Base-by-base conservation (phyloP, 352 stramenopile species). In the Blastocystis hominis region DNA sequence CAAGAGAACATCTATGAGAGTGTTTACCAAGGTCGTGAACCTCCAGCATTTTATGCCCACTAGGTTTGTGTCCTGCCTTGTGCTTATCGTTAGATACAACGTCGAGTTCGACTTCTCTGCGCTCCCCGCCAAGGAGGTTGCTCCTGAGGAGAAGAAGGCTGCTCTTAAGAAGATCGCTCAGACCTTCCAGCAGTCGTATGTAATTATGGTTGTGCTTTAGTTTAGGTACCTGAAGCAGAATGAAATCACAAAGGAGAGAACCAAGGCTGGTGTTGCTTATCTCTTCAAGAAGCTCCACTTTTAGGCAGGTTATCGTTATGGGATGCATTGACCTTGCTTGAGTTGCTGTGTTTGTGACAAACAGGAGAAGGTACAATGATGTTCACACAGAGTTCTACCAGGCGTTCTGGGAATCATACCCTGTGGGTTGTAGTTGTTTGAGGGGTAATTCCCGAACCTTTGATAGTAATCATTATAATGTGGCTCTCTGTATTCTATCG, bases 21-120 rank as follows among this genome's bases (percentile, higher is more conserved):
- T 77, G 44, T 89, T 89, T 47, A 89, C 70, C 53, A 89, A 89
- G 78, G 55, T 75, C 20, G 70, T 89, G 10, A 89, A 89, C 77
- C 72, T 88, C 77, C 61, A 76, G 61, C 86, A 89, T 76, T 69
- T 89, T 55, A 89, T 89, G 86, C 86, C 86, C n/a, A 89, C 86
- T 40, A 61, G 86, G 62, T 87, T 77, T 24, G 34, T 34, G 1
- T 24, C n/a, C 17, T 20, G 10, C 36, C 20, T 20, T 10, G 72
- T n/a, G 9, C 6, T 75, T 69, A 20, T 44, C 15, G 2, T 20
- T 75, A 77, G 77, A 77, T 87, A 87, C 66, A 62, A 72, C 55
- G 72, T 84, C 20, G 72, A 84, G 50, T 84, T 66, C 56, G 54
- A 84, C n/a, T 84, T 84, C 72, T 38, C 30, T 46, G 54, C 30